phyloP scores from a whole-genome alignment of 202 grass and related monocot genomes.

The Zoysia matrella region DNA sequence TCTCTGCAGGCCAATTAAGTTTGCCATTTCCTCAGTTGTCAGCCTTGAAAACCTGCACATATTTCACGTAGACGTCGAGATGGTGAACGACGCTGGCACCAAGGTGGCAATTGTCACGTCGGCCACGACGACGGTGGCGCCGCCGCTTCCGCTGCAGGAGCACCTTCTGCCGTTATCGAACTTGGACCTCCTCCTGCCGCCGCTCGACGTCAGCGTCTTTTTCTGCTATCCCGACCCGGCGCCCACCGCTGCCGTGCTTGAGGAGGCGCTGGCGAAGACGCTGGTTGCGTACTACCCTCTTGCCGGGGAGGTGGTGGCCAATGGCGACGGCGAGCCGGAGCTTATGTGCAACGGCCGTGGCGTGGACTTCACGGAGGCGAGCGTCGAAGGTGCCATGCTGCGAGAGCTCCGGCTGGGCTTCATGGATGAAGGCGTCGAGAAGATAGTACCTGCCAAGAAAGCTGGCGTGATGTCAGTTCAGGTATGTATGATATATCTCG shows the following conservation, averaged over 20 bases:
- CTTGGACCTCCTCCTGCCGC: conserved; percentile 83
- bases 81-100: background rate
- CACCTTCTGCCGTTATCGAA: conserved; percentile 69
- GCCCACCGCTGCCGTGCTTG: conserved; percentile 40
- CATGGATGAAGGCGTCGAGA: conserved; percentile 67
- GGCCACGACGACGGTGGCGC: conserved; percentile 48
- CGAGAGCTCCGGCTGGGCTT: conserved; percentile 53
- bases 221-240: conserved; percentile 61
- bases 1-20: too few species aligned
- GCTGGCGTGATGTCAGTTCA: conserved; percentile 61
- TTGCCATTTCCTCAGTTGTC: too few species aligned
- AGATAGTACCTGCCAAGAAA: conserved; percentile 66
- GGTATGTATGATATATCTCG: conserved; percentile 29
- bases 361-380: conserved; percentile 63
- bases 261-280: conserved; percentile 62
- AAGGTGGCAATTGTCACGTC: background rate
- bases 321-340: conserved; percentile 70
- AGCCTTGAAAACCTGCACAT: background rate
- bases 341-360: conserved; percentile 79
- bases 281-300: conserved; percentile 77
- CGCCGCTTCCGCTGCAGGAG: conserved; percentile 57
- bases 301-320: conserved; percentile 66
- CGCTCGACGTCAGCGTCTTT: conserved; percentile 75
- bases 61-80: background rate
- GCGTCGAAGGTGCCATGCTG: conserved; percentile 45